Evolutionary conservation across 1,284 basidiomycete species (phyloP).

Genomic region (Flammula alnicola): DNA sequence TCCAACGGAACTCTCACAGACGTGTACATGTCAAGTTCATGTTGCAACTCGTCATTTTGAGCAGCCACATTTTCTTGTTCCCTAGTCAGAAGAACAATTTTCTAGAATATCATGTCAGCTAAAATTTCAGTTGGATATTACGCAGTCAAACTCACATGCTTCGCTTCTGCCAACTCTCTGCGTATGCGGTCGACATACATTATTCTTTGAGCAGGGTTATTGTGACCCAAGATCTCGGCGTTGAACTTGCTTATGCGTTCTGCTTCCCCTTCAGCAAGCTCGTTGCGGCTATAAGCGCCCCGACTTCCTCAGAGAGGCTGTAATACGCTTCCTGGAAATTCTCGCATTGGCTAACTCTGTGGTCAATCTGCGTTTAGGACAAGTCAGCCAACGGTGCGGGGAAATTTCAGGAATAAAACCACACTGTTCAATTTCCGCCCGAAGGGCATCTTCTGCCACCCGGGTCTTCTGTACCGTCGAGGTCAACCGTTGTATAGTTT

Average conservation of each 20-base stretch:
- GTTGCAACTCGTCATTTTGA: conserved; percentile 56
- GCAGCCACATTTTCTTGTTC: conserved; percentile 56
- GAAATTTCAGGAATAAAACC: not conserved
- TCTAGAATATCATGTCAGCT: conserved; percentile 41
- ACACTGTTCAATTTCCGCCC: conserved; percentile 69
- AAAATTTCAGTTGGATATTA: conserved; percentile 2
- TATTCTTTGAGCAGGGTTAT: conserved; percentile 76
- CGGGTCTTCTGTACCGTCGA: conserved; percentile 55
- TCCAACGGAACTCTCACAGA: conserved; percentile 63
- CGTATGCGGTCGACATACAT: conserved; percentile 76
- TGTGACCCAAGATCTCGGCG: conserved; percentile 75
- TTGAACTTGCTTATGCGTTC: conserved; percentile 71
- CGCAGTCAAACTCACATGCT: conserved; percentile 54
- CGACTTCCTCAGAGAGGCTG: conserved; percentile 63
- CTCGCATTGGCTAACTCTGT: conserved; percentile 61
- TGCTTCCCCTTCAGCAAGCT: conserved; percentile 75
- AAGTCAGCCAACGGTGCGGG: conserved; percentile 9
- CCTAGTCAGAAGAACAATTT: conserved; percentile 54
- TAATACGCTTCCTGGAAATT: conserved; percentile 72
- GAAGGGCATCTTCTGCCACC: conserved; percentile 64
- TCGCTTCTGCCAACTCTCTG: conserved; percentile 68
- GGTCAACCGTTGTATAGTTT: conserved; percentile 50
- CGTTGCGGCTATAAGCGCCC: conserved; percentile 64
- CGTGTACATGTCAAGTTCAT: conserved; percentile 73
- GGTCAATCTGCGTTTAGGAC: conserved; percentile 48